Evolutionary conservation across 345 rosid genomes (phyloP), one percentile per base, ranked within the genome.

Genomic region (Syzygium grande): DNA sequence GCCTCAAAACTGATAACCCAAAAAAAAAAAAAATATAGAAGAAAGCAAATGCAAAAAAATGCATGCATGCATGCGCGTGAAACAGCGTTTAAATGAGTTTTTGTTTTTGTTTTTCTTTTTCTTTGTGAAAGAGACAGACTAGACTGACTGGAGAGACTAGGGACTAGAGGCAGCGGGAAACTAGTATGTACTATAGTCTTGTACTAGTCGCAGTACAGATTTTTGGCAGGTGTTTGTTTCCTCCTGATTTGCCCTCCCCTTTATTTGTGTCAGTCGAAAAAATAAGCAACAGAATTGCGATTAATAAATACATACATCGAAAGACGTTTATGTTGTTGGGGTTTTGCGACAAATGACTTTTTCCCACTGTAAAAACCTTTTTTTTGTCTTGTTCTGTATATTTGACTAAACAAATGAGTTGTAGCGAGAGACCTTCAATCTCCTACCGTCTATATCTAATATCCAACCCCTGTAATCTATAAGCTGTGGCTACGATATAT

Each of bases 141-240:
- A 73, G 49, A 19, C 83, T 34, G 83, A 34, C 63, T 41, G 46
- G 89, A 84, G 88, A 85, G 86, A 87, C 88, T 84, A 79, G 90
- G 87, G 84, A 84, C 87, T 83, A 87, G 90, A 73, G 89, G 83
- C 65, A 84, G 85, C 87, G 73, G 89, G 19, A 55, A 87, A 19
- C 83, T 73, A 73, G 83, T 73, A 49, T 19, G 49, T 73, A 73
- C 83, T 38, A 34, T 19, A 38, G 83, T 73, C 83, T 41, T 38
- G 83, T 73, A 73, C 83, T 6, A 34, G 83, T 38, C 46, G 83
- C 83, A 19, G 83, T 38, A 10, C 9, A 38, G 46, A 38, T 38
- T 73, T 73, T 41, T 73, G 83, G 49, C 83, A 38, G 83, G 83
- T 19, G 49, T 41, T 73, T 38, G 83, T 38, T 73, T 73, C 27